Evolutionary conservation across 805 yeast genomes (phyloP), one percentile per base, ranked within the genome.

Genomic region (Ogataea nakhonphanomensis): DNA sequence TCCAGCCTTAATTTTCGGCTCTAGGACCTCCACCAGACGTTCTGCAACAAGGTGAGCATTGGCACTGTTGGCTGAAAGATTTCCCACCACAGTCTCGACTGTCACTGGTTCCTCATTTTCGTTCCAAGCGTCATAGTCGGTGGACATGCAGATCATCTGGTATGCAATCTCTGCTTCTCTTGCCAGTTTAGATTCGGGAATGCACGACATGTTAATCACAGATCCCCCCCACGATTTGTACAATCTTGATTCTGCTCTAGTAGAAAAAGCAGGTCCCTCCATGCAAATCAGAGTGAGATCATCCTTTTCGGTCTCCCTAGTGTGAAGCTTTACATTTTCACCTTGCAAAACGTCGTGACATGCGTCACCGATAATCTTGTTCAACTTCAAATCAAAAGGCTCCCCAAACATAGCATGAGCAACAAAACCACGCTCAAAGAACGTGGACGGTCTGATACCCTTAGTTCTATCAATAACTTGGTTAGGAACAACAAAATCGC

Each of bases 101-200:
- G 98, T 90, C 34, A 93, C 99, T 2, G 98, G 91, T 58, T 91
- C 97, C 59, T 82, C 98, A 39, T 77, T 79, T 55, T 84, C 95
- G 59, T 89, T 85, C 99, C 99, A 93, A 17, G 99, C 95, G 61
- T 93, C 99, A 66, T 93, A 93, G 64, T 93, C 99, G 3, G 99
- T 93, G 1, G 95, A 83, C 99, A 93, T 93, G 67, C 99, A 93
- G 49, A 93, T 76, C 97, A 93, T 93, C 66, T 91, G 98, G 67
- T 93, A 93, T 22, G 95, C 75, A 50, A 93, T 82, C 66, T 93
- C 99, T 32, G 98, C 96, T 67, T 93, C 99, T 58, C 95, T 79
- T 3, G 99, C 99, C 49, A 93, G 75, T 63, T 93, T 93, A 28
- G 95, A 83, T 69, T 93, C 99, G n/a, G 99, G 99, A 44, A 93